Percentiles rank a stretch among this genome's conserved stretches.
Evolutionary conservation across 1,284 basidiomycete genomes (phyloP).

Genomic region (Pseudozyma tsukubaensis): DNA sequence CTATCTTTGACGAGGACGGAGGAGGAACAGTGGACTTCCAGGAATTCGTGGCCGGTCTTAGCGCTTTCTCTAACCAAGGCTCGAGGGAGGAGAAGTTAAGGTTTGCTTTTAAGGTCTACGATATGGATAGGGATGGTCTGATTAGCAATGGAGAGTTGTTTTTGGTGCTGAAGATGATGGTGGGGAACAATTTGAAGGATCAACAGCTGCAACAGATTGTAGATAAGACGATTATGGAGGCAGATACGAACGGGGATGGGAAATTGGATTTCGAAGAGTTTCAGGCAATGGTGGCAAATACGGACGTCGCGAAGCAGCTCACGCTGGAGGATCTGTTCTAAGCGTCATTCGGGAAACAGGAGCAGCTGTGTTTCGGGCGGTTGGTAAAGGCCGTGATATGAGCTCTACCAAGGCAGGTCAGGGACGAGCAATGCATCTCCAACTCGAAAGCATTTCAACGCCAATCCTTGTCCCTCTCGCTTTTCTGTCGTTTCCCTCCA

Average conservation of each 20-base stretch:
- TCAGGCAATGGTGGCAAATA: slow-evolving; percentile 94
- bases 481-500: too few species aligned
- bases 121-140: slow-evolving; percentile 95
- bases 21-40: slow-evolving; percentile 99
- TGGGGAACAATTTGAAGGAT: slow-evolving; percentile 98
- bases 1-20: slow-evolving; percentile 98
- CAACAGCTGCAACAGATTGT: slow-evolving; percentile 99
- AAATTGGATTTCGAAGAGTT: slow-evolving; percentile 98
- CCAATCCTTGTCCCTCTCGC: too few species aligned
- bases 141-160: slow-evolving; percentile 99
- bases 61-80: slow-evolving; percentile 95
- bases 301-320: slow-evolving; percentile 99
- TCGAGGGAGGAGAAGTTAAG: slow-evolving; percentile 94
- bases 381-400: too few species aligned
- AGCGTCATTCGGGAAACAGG: neutral
- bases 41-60: slow-evolving; percentile 96
- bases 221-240: slow-evolving; percentile 99
- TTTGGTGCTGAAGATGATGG: slow-evolving; percentile 99
- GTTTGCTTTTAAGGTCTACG: slow-evolving; percentile 98
- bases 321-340: slow-evolving; percentile 79
- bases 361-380: too few species aligned
- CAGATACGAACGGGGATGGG: slow-evolving; percentile 95
- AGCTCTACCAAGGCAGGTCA: too few species aligned
- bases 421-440: too few species aligned
- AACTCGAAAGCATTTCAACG: too few species aligned